Evolutionary conservation across 2,329 filamentous ascomycete genomes (phyloP), one percentile per base, ranked within the genome.

Genomic region (Botrytis medusae): DNA sequence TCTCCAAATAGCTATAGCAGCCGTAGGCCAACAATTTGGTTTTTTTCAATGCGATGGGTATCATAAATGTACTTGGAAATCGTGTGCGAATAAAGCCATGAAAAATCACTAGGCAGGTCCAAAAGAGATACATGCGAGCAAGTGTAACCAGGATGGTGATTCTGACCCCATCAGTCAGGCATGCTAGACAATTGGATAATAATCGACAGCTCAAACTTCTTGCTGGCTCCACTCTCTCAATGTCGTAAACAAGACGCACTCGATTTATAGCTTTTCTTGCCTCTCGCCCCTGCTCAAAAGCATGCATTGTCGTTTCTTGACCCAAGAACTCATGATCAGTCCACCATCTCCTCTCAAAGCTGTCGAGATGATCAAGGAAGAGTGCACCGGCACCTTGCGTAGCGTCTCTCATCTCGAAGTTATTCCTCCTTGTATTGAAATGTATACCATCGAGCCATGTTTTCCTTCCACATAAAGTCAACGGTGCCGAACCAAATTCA

Each of bases 71-170:
- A 10, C 42, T 57, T 69, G 34, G 54, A 14, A 22, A 3, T 8
- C 22, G 18, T 5, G 0, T 40, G 0, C 1, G 9, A 40, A 20
- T 37, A 40, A 22, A n/a, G 4, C 25, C 10, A 14, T n/a, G 9
- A 9, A 12, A 9, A 29, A 4, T 34, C 9, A 42, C 25, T 22
- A 40, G 18, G 12, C 48, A 54, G 0, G 10, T 22, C 32, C 46
- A 20, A 0, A 22, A 12, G 42, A 20, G 20, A 42, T 18, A 42
- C 5, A 37, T 29, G 22, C 16, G 34, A 22, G 16, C 6, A 8
- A 68, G 37, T 14, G 32, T 2, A 25, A 34, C 12, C 9, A 42
- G 14, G 6, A 57, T 57, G 51, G 14, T 16, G 2, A 32, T 4
- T 57, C n/a, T 29, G n/a, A 18, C 25, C 22, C 3, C 10, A 65